A percentile compares a stretch with the other conserved stretches of the same genome.
Evolutionary conservation across 2,329 filamentous ascomycete genomes (phyloP).

Genomic region (Phoma sp.): DNA sequence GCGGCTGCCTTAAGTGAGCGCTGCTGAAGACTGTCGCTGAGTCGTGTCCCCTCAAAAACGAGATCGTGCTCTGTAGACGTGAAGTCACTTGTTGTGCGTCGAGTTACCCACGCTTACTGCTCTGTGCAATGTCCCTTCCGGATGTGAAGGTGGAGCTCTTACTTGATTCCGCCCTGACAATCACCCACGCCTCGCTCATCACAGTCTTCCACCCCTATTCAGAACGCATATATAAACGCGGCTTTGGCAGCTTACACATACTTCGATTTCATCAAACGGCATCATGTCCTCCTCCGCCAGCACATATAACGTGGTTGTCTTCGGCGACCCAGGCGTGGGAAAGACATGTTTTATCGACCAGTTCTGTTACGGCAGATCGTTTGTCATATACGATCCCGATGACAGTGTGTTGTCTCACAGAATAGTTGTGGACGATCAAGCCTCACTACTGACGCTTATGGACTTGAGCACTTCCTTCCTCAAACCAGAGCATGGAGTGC

Average conservation of each 20-base stretch:
- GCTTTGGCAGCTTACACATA: background rate
- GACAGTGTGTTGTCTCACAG: background rate
- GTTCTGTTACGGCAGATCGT: conserved; percentile 16
- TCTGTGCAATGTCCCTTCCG: background rate
- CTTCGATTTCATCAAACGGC: background rate
- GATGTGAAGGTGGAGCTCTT: background rate
- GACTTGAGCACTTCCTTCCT: conserved; percentile 31
- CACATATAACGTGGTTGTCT: conserved; percentile 15
- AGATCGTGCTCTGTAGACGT: background rate
- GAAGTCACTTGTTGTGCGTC: background rate
- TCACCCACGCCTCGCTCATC: background rate
- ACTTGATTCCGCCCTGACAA: conserved; percentile 1
- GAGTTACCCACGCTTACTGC: background rate
- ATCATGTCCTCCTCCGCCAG: background rate
- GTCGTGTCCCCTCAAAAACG: background rate
- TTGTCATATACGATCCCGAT: conserved; percentile 19
- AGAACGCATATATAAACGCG: background rate
- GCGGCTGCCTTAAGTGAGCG: background rate
- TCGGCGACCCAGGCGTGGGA: conserved; percentile 28
- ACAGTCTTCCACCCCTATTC: background rate
- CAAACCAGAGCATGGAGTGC: conserved; percentile 3
- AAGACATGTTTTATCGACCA: conserved; percentile 32
- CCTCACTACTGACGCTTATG: conserved; percentile 17
- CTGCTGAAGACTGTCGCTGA: background rate
- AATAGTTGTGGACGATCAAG: conserved; percentile 17